phyloP scores from a whole-genome alignment of 1,139 yeast genomes.

The Geotrichum klebahnii region DNA sequence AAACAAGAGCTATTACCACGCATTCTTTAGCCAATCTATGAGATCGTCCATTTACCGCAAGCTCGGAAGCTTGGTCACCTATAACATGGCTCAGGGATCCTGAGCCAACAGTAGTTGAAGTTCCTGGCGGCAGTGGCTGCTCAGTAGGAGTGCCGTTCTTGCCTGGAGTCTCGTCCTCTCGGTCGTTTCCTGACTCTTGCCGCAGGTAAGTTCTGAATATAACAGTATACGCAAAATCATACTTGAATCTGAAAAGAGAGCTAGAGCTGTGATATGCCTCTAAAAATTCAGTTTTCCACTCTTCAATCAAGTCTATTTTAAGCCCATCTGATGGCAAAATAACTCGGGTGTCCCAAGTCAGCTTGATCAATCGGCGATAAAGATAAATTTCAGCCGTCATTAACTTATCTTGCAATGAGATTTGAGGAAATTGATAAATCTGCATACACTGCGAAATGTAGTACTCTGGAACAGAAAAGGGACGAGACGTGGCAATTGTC shows the following conservation, averaged over 20 bases:
- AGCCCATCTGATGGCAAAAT: constrained; percentile 14
- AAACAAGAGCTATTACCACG: constrained; percentile 17
- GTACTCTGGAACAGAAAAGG: constrained; percentile 19
- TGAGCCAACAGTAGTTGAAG: constrained; percentile 6
- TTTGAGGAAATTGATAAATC: constrained; percentile 12
- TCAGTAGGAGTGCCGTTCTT: too few species aligned
- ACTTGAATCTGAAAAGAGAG: constrained; percentile 4
- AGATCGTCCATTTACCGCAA: constrained; percentile 7
- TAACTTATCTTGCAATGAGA: constrained; percentile 8
- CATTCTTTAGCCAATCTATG: constrained; percentile 17
- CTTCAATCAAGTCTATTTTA: constrained; percentile 14
- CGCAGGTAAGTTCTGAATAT: constrained; percentile 17
- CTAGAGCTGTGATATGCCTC: not conserved
- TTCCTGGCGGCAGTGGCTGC: too few species aligned
- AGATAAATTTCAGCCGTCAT: constrained; percentile 16
- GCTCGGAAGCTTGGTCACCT: constrained; percentile 7
- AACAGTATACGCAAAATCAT: constrained; percentile 20
- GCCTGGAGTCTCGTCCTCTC: not conserved
- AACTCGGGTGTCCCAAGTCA: constrained; percentile 19
- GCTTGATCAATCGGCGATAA: constrained; percentile 10
- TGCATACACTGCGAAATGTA: constrained; percentile 17
- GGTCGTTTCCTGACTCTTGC: constrained; percentile 14
- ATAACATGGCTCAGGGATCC: constrained; percentile 1
- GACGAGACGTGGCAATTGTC: constrained; percentile 19
- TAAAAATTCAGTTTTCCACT: constrained; percentile 13